These are phyloP conservation scores for Candida sanyaensis DNA, from an alignment of 1,139 yeast species.

Conservation along the genomic window DNA sequence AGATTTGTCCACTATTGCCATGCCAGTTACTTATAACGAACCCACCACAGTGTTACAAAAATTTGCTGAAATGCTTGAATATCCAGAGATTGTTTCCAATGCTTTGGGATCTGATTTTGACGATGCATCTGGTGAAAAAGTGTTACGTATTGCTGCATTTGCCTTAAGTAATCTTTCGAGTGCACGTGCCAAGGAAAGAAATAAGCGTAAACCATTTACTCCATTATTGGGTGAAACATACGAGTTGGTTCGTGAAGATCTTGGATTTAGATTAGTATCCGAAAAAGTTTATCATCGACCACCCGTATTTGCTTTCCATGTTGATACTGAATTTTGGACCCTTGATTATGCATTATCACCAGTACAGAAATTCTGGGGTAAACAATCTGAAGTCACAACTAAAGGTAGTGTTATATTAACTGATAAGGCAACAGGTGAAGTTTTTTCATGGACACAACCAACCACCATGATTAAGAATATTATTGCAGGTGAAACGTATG, in stretches of 20 bases:
- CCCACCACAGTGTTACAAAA: conserved; percentile 83
- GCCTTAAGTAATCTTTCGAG: conserved; percentile 76
- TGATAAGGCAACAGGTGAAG: conserved; percentile 64
- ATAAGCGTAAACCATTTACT: conserved; percentile 86
- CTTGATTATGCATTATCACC: conserved; percentile 76
- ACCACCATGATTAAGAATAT: conserved; percentile 80
- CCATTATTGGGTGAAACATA: conserved; percentile 88
- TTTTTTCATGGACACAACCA: conserved; percentile 80
- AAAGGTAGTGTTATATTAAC: conserved; percentile 65
- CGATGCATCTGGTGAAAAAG: conserved; percentile 54
- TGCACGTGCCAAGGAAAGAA: conserved; percentile 72
- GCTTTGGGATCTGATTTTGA: conserved; percentile 48
- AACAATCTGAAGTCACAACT: conserved; percentile 79
- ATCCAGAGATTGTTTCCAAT: conserved; percentile 62
- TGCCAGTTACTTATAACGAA: conserved; percentile 95
- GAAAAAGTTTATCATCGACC: conserved; percentile 88
- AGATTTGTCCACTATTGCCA: conserved; percentile 80
- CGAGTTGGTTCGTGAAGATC: conserved; percentile 79
- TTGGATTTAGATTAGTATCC: conserved; percentile 65
- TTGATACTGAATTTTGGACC: conserved; percentile 77
- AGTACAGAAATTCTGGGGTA: conserved; percentile 93
- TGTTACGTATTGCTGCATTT: conserved; percentile 76
- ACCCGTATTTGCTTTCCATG: conserved; percentile 76
- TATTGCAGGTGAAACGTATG: conserved; percentile 91
- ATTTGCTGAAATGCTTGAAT: conserved; percentile 78